phyloP scores from a whole-genome alignment of 768 basidiomycete genomes.

The Kwoniella mangroviensis region DNA sequence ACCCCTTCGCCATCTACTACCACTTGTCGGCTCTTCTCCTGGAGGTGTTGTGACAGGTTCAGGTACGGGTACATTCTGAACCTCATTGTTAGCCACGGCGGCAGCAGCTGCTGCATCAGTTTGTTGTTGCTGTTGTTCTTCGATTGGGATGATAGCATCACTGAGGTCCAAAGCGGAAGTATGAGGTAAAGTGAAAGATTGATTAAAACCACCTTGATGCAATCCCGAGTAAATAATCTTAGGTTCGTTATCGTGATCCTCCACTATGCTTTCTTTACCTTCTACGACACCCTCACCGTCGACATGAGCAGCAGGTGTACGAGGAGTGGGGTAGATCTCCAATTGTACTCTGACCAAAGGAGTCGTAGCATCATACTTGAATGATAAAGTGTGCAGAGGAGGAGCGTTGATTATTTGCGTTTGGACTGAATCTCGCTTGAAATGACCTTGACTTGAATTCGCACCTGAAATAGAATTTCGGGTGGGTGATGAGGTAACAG shows the following conservation, averaged over 20 bases:
- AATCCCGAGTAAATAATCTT: slow-evolving; percentile 66
- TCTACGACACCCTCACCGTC: slow-evolving; percentile 14
- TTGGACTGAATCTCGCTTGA: slow-evolving; percentile 49
- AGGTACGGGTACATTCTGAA: neutral
- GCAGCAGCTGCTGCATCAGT: neutral
- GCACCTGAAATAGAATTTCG: slow-evolving; percentile 59
- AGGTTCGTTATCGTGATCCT: slow-evolving; percentile 58
- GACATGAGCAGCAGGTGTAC: slow-evolving; percentile 17
- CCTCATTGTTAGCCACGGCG: neutral
- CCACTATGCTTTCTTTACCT: slow-evolving; percentile 63
- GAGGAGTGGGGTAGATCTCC: slow-evolving; percentile 70
- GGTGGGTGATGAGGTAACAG: neutral
- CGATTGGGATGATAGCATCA: slow-evolving; percentile 32
- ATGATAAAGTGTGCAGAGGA: slow-evolving; percentile 79
- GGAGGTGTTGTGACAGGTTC: neutral
- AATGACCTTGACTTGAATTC: slow-evolving; percentile 16
- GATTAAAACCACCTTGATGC: slow-evolving; percentile 82
- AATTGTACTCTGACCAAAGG: slow-evolving; percentile 81
- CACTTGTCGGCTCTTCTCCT: slow-evolving; percentile 17
- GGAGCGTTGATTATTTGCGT: slow-evolving; percentile 63
- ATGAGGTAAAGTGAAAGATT: slow-evolving; percentile 72
- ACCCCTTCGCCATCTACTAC: slow-evolving; percentile 35
- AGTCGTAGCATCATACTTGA: slow-evolving; percentile 89
- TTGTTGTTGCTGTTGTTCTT: slow-evolving; percentile 12
- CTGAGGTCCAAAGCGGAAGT: slow-evolving; percentile 80